Evolutionary conservation across 768 basidiomycete species (phyloP), one percentile per base, ranked within the genome.

Genomic region (Xanthoconium purpureum): DNA sequence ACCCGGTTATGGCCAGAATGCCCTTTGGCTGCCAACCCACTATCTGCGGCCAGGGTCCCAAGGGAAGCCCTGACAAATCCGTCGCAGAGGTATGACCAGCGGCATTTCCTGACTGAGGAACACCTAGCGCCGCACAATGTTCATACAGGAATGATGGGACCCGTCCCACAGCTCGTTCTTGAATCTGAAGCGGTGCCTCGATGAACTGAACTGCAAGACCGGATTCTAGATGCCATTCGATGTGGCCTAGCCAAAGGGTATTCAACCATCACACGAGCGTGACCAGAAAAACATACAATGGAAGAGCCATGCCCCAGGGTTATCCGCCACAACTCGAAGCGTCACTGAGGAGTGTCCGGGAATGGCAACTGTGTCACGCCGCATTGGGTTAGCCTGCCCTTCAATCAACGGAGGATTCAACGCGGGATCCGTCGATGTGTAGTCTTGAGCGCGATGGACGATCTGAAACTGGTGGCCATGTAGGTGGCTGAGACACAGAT

Each of bases 381-480:
- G 85, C 66, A 95, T 84, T 3, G 95, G 96, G 74, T 98, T 99
- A 1, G 75, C 68, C 63, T 92, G 89, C 14, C 83, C 85, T 72
- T 93, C 89, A 24, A 79, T 75, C 54, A 92, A 73, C 0, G 89
- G 86, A 14, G 92, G 94, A 73, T 96, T 96, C 46, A 94, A 76
- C 2, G 74, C 64, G 1, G 89, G 81, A 71, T 98, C 90, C 63
- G 80, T 73, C 1, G 88, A 87, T 0, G 83, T 83, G 62, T 85
- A 92, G 67, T 95, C 81, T 52, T 77, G 62, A 3, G 84, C 80
- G 52, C 88, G 85, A 54, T 83, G 78, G 20, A 96, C 85, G 58
- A 98, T 80, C 75, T 89, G 87, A 74, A 86, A 81, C 64, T 87
- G 86, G 76, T 96, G 91, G 0, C 94, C 94, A 71, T 96, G 94